Percentiles rank a stretch among this genome's conserved stretches.
Evolutionary conservation across 768 basidiomycete species (phyloP).

Genomic region (Krasilnikovozyma curviuscula): DNA sequence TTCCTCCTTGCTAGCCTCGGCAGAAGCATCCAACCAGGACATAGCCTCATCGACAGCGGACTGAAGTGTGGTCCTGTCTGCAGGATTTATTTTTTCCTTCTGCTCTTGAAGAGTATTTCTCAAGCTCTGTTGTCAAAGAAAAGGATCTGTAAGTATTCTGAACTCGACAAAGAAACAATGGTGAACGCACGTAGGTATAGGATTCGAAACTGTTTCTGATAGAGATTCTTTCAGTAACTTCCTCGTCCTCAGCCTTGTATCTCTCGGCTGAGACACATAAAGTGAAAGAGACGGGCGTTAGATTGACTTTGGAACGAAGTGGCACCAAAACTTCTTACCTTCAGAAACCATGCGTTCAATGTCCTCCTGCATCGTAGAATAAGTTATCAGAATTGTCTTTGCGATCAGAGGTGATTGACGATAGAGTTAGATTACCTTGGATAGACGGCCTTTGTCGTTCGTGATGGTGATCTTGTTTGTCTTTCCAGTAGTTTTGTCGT

Average conservation of each 20-base stretch:
- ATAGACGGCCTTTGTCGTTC: constrained; percentile 85
- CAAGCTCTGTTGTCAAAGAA: no score
- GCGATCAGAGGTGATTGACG: no score
- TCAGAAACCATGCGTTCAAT: constrained; percentile 40
- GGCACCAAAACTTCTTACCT: constrained; percentile 36
- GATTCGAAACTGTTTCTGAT: constrained; percentile 88
- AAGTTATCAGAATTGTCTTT: no score
- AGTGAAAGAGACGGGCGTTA: no score
- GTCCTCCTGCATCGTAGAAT: no score
- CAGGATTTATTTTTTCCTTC: constrained; percentile 24
- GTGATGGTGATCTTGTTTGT: constrained; percentile 73
- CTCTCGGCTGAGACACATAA: no score
- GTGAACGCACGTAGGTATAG: constrained; percentile 81
- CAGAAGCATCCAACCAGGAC: constrained; percentile 63
- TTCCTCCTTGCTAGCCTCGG: constrained; percentile 84
- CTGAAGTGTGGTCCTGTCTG: constrained; percentile 45
- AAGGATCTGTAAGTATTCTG: no score
- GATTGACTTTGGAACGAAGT: no score
- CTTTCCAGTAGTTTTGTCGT: constrained; percentile 32
- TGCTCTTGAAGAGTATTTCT: constrained; percentile 48
- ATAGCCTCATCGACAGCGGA: constrained; percentile 63
- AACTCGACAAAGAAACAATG: no score
- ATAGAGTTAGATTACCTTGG: no score
- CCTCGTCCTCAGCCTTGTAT: constrained; percentile 42
- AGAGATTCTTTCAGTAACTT: constrained; percentile 24